Base-by-base conservation (phyloP, 306 rosid genomes). In the Sesbania bispinosa region DNA sequence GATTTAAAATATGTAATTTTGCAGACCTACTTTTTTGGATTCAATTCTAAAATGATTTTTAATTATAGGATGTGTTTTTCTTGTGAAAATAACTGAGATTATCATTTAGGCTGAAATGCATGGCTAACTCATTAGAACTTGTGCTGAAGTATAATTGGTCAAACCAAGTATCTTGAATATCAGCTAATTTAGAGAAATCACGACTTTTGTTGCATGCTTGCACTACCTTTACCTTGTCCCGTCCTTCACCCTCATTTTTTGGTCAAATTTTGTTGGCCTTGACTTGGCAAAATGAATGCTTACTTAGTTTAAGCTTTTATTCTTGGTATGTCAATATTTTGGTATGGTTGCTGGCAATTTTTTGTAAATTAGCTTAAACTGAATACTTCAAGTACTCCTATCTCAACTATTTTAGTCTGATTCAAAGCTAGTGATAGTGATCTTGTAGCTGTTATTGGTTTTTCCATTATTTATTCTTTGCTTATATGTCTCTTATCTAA, bases 401-500 rank as follows among this genome's bases (percentile, higher is more conserved):
- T 38, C 39, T 48, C 65, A 60, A 19, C 61, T 30, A 13, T 16
- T 64, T 67, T 29, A 30, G 0, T 20, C 23, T 36, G 57, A 32
- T 69, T 42, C 4, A 8, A 35, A n/a, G n/a, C n/a, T n/a, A n/a
- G n/a, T 61, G 51, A 9, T 38, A 38, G 38, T 32, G 41, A 38
- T 73, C 18, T 10, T 71, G 38, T 24, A 20, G 58, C 41, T 21
- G 5, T 46, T 29, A n/a, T 23, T 47, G 13, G 16, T 30, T 71
- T 42, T 24, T 16, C 51, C 20, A 26, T 42, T 39, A 42, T 45
- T 35, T 48, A 52, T 65, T 41, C 19, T 59, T 70, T 81, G 19
- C 65, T 81, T 66, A 33, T 66, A 33, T 60, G 27, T 69, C 10
- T 71, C 32, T 71, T 35, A 57, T 46, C 2, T 76, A 5, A 54